These are phyloP conservation scores for Herpotrichia juniperi DNA, from an alignment of 2,329 filamentous ascomycete genomes.

Conservation along the genomic window DNA sequence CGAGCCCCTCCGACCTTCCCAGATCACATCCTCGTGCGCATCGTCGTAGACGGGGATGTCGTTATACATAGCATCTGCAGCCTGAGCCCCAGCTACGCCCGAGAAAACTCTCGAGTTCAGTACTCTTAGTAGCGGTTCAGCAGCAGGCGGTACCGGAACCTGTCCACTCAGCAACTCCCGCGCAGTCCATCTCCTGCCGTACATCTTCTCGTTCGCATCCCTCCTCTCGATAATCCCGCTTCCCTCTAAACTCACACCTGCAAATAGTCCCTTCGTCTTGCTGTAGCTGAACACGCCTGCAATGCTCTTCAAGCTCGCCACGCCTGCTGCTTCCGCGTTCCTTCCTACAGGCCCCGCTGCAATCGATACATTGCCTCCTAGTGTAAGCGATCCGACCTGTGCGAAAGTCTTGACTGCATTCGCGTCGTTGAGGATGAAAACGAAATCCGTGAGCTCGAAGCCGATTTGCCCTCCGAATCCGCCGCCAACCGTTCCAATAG, in stretches of 20 bases:
- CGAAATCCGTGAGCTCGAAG: constrained; percentile 90
- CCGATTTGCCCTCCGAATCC: constrained; percentile 87
- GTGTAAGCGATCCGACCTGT: constrained; percentile 86
- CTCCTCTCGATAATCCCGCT: constrained; percentile 91
- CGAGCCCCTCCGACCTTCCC: constrained; percentile 75
- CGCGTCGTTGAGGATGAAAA: constrained; percentile 96
- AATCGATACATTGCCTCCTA: constrained; percentile 95
- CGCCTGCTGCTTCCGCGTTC: constrained; percentile 94
- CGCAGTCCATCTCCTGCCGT: constrained; percentile 82
- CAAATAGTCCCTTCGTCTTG: constrained; percentile 97
- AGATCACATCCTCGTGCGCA: constrained; percentile 79
- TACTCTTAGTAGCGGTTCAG: constrained; percentile 82
- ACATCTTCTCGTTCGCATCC: constrained; percentile 97
- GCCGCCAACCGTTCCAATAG: constrained; percentile 79
- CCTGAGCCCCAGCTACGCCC: constrained; percentile 60
- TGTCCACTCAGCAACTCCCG: constrained; percentile 79
- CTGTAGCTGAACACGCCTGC: constrained; percentile 96
- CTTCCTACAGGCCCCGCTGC: constrained; percentile 92
- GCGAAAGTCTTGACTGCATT: constrained; percentile 92
- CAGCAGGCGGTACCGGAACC: constrained; percentile 78
- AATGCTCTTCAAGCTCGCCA: constrained; percentile 86
- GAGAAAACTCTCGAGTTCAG: constrained; percentile 86
- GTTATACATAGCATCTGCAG: constrained; percentile 82
- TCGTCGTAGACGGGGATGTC: constrained; percentile 90
- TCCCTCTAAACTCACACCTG: constrained; percentile 92